Evolutionary conservation across 805 yeast genomes (phyloP), one percentile per base, ranked within the genome.

Genomic region (Metschnikowia peoriensis): DNA sequence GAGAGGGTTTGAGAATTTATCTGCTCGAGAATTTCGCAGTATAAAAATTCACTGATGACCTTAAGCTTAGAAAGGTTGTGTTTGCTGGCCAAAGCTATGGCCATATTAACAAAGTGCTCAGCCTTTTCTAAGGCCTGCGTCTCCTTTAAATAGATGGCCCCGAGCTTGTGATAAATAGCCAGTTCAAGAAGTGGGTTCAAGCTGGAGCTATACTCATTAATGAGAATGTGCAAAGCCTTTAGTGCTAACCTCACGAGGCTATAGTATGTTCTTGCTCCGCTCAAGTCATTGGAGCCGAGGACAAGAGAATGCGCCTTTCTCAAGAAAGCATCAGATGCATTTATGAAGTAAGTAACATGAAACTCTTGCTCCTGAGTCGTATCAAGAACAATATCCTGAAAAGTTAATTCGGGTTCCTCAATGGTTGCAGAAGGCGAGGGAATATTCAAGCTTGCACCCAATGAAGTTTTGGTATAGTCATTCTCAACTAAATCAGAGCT

Each of bases 61-160:
- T 62, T 63, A 27, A 65, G 39, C 7, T 54, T 42, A 4, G 55
- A 28, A 1, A 57, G 35, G 15, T 67, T 57, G 53, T 67, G 67
- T 48, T 74, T 60, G 5, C 58, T 54, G 6, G 75, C 61, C 3
- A 73, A 51, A 0, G 64, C 44, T 1, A 70, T 60, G 1, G 76
- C 69, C 47, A 58, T 59, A 62, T 53, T 71, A 32, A 58, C 69
- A 65, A 63, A 72, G 10, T 69, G 71, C 14, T 75, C 75, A 0
- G 84, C 84, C 38, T 65, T 56, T 29, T 70, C 70, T 15, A 65
- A 55, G 54, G 73, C 71, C 2, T 63, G 64, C 0, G 83, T 80
- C 50, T 81, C 84, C 28, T 54, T 54, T 44, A 70, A 68, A 47
- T 73, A 68, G 4, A 78, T 45, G 11, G 60, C 60, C 0, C 81